Conservation (phyloP, 2,329 filamentous ascomycete species). For the Trichophyton mentagrophytes region DNA sequence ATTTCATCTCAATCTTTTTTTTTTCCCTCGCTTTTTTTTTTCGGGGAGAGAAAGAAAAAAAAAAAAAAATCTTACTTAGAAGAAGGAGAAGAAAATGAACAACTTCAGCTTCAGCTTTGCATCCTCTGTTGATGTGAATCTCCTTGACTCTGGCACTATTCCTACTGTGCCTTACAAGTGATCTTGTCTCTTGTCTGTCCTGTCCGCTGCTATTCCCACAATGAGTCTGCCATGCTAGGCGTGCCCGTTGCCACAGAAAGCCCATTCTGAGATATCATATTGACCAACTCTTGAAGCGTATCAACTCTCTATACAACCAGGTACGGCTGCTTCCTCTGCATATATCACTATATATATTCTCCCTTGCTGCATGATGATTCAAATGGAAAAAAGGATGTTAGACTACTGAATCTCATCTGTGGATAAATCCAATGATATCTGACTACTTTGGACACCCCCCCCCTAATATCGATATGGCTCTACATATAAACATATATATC, state of each 20-base stretch:
- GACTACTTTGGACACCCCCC: conserved; percentile 11
- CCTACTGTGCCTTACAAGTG: not conserved
- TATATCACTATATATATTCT: not conserved
- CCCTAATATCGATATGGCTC: not conserved
- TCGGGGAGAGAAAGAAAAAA: not conserved
- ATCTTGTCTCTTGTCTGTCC: not conserved
- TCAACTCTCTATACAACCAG: not conserved
- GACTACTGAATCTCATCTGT: conserved; percentile 35
- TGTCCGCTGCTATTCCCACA: not conserved
- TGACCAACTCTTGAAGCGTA: not conserved
- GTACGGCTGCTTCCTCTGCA: not conserved
- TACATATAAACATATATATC: not conserved
- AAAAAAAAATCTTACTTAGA: not conserved
- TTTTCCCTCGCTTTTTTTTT: not conserved
- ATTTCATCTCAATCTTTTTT: not conserved
- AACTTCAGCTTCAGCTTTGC: not conserved
- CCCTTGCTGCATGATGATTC: not conserved
- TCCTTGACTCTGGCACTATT: not conserved
- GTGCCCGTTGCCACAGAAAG: not conserved
- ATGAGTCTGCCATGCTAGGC: not conserved
- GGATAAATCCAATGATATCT: conserved; percentile 21
- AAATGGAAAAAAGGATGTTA: conserved; percentile 29
- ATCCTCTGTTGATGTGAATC: not conserved
- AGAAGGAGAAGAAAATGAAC: not conserved
- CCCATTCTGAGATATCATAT: no score